These are phyloP conservation scores for Phytopythium ostracodes DNA, from an alignment of 352 stramenopile species.

Conservation along the genomic window DNA sequence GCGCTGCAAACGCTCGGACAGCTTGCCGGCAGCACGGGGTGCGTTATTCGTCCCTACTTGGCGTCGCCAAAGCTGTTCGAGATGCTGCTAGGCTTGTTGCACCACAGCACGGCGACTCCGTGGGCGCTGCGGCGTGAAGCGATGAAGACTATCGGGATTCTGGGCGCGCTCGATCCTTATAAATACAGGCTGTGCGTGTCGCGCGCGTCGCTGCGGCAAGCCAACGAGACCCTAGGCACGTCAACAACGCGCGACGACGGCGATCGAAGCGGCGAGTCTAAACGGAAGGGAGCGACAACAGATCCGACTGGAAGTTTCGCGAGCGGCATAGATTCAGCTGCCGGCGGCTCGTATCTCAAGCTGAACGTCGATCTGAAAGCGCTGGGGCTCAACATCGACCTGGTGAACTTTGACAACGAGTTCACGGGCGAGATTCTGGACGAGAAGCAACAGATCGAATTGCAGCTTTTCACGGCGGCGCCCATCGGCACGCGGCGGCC, in stretches of 20 bases:
- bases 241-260: neutral
- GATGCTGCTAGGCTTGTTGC: constrained; percentile 93
- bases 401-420: constrained; percentile 51
- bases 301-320: neutral
- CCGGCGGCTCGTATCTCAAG: constrained; percentile 17
- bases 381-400: constrained; percentile 51
- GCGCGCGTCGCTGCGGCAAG: constrained; percentile 58
- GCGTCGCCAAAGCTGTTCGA: constrained; percentile 94
- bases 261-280: constrained; percentile 17
- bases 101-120: constrained; percentile 84
- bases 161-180: constrained; percentile 95
- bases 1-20: constrained; percentile 95
- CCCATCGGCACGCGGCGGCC: constrained; percentile 78
- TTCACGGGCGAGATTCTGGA: constrained; percentile 58
- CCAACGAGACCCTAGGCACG: constrained; percentile 34
- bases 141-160: constrained; percentile 95
- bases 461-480: constrained; percentile 81
- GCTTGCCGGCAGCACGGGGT: constrained; percentile 91
- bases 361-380: constrained; percentile 56
- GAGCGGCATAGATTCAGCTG: constrained; percentile 25
- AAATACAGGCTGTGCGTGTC: constrained; percentile 89
- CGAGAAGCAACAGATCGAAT: constrained; percentile 86
- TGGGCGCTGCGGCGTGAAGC: constrained; percentile 94
- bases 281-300: constrained; percentile 16
- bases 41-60: constrained; percentile 94